Conservation (phyloP, 192 early-diverging fungal genomes). For the Gamsiella multidivaricata region DNA sequence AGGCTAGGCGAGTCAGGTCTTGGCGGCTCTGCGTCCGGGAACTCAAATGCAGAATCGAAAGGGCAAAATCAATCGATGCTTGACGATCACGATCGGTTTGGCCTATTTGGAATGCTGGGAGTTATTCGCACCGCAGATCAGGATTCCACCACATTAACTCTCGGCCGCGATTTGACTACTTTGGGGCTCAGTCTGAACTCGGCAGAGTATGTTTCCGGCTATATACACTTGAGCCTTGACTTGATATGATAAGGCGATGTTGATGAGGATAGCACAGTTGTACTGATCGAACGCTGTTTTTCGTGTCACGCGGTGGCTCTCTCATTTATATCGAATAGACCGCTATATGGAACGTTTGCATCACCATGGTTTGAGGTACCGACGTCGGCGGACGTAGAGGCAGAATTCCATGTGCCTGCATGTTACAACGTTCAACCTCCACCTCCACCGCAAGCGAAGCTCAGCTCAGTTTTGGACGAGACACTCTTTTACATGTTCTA, state of each 20-base stretch:
- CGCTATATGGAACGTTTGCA: slow-evolving; percentile 88
- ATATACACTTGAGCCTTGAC: no score
- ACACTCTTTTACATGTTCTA: slow-evolving; percentile 99
- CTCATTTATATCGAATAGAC: slow-evolving; percentile 40
- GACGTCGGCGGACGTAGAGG: slow-evolving; percentile 77
- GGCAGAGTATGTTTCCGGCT: slow-evolving; percentile 73
- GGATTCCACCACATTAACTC: slow-evolving; percentile 81
- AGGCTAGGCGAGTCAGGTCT: slow-evolving; percentile 2
- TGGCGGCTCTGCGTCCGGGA: not conserved
- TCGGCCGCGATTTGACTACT: slow-evolving; percentile 92
- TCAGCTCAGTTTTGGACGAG: slow-evolving; percentile 85
- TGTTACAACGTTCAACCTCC: slow-evolving; percentile 85
- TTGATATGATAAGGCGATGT: not conserved
- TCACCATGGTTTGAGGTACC: slow-evolving; percentile 88
- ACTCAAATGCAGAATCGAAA: slow-evolving; percentile 6
- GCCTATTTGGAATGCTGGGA: slow-evolving; percentile 88
- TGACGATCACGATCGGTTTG: slow-evolving; percentile 73
- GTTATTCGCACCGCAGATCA: slow-evolving; percentile 83
- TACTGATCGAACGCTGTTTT: not conserved
- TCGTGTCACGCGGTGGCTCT: not conserved
- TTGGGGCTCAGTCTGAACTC: slow-evolving; percentile 83
- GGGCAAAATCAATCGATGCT: not conserved
- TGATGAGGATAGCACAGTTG: no score
- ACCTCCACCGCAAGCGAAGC: slow-evolving; percentile 77
- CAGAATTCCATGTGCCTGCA: slow-evolving; percentile 84